phyloP scores from a whole-genome alignment of 2,329 filamentous ascomycete genomes.

The Diplodia seriata region DNA sequence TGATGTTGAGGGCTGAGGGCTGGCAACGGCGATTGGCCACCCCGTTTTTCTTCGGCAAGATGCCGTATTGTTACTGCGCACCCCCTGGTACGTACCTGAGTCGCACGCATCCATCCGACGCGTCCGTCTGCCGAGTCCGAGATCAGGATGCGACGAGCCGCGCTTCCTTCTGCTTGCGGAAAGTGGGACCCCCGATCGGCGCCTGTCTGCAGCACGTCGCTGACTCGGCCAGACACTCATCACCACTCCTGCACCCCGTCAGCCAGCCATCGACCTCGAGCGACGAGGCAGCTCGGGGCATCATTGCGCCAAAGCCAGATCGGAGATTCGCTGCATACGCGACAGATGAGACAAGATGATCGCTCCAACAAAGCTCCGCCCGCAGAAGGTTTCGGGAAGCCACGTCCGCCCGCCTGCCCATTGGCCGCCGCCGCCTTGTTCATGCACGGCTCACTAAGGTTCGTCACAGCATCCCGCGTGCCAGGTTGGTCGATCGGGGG shows the following conservation, averaged over 20 bases:
- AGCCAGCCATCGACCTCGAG: neutral
- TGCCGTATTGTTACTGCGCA: conserved; percentile 1
- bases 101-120: neutral
- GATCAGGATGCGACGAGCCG: conserved; percentile 17
- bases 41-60: neutral
- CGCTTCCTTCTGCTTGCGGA: conserved; percentile 4
- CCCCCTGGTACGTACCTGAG: conserved; percentile 1
- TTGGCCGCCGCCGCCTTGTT: neutral
- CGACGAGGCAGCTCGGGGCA: no score
- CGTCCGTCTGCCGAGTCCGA: neutral
- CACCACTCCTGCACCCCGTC: neutral
- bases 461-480: conserved; percentile 1
- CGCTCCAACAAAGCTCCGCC: neutral
- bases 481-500: neutral
- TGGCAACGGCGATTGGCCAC: no score
- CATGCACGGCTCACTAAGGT: conserved; percentile 2
- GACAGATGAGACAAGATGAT: conserved; percentile 8
- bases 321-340: neutral
- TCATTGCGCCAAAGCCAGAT: neutral
- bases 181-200: neutral
- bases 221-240: conserved; percentile 13
- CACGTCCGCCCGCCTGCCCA: conserved; percentile 3
- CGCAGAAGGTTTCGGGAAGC: conserved; percentile 19
- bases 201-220: neutral
- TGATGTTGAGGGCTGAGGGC: no score